Evolutionary conservation across 306 rosid genomes (phyloP), one percentile per base, ranked within the genome.

Genomic region (Cicer yamashitae): DNA sequence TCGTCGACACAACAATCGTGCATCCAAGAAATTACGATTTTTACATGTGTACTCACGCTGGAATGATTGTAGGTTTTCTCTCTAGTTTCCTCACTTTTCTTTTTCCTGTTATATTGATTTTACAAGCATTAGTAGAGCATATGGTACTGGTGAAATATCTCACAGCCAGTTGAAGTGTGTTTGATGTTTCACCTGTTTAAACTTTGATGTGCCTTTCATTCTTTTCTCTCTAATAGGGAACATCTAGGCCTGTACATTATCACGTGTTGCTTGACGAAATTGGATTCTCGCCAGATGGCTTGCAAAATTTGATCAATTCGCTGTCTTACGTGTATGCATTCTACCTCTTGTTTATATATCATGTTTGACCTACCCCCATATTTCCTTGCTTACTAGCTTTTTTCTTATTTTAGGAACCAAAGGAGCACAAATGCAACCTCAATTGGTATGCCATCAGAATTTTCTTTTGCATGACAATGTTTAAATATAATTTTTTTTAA

Each of bases 181-280:
- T 54, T 71, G 14, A 44, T 57, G 46, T 51, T 58, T 30, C 37
- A 30, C 37, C 37, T 30, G 37, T 30, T 60, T 25, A 46, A 65
- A 25, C 70, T 34, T 60, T 25, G 20, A 18, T 7, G 57, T 78
- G 6, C 79, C 12, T 50, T 62, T 58, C 64, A 47, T 50, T 12
- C 54, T 20, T 75, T 25, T 78, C 45, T 75, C 25, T 64, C 40
- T 75, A 61, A 76, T 65, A 94, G 97, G 98, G 97, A 81, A 94
- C 96, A 47, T 86, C 97, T 14, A 88, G 90, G 85, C 97, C 98
- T 2, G 92, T 88, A 10, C 96, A 90, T 82, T 94, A 91, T 81
- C 96, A 91, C 54, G 96, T 91, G 71, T 77, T 91, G 82, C 77
- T 91, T 34, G 98, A 94, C 73, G 96, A 94, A 87, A 94, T 91